A percentile compares a stretch with the other conserved stretches of the same genome.
Conservation (phyloP, 2,329 filamentous ascomycete species). For the Trichothecium sympodiale region DNA sequence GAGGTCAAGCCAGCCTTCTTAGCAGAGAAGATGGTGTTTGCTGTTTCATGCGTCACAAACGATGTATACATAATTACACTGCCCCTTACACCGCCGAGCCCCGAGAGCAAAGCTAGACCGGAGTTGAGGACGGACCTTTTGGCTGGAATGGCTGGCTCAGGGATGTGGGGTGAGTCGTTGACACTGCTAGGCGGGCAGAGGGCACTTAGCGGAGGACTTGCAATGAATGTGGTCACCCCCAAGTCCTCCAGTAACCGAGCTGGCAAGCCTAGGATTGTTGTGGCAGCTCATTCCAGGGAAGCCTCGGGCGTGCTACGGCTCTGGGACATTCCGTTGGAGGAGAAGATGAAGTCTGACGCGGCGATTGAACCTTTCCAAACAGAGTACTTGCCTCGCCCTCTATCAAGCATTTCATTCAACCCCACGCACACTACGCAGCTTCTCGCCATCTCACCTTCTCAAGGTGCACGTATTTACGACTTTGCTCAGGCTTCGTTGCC, state of each 20-base stretch:
- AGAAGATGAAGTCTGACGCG: conserved; percentile 16
- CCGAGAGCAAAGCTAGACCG: conserved; percentile 43
- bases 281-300: conserved; percentile 49
- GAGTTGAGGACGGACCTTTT: conserved; percentile 40
- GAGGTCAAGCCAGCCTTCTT: conserved; percentile 36
- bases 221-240: conserved; percentile 39
- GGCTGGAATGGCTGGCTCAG: conserved; percentile 44
- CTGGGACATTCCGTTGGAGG: conserved; percentile 44
- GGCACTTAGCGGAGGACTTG: conserved; percentile 41
- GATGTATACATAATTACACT: conserved; percentile 47
- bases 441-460: conserved; percentile 41
- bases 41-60: conserved; percentile 46
- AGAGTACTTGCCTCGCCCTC: conserved; percentile 43
- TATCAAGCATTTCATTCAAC: conserved; percentile 49
- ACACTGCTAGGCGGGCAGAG: conserved; percentile 41
- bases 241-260: conserved; percentile 25
- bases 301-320: conserved; percentile 46
- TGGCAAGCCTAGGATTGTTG: conserved; percentile 32
- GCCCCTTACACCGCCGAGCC: conserved; percentile 50
- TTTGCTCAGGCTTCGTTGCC: conserved; percentile 41
- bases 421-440: conserved; percentile 47
- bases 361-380: conserved; percentile 44
- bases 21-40: conserved; percentile 48
- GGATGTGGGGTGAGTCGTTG: conserved; percentile 52
- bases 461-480: conserved; percentile 52